Base-by-base conservation (phyloP, 495 filamentous ascomycete genomes). In the Neurospora intermedia region DNA sequence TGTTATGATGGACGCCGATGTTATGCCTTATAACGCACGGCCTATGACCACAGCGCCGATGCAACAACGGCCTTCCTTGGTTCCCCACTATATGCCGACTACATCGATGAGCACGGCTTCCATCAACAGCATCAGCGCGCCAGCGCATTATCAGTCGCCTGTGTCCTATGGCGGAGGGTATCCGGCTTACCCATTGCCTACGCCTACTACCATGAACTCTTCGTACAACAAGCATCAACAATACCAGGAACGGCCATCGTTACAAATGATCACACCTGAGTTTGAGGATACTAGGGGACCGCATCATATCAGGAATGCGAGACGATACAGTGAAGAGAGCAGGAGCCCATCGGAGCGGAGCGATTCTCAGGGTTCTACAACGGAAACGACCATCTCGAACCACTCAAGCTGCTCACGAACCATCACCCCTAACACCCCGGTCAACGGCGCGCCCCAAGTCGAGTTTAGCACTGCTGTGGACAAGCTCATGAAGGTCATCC, bases 401-500 rank as follows among this genome's bases (percentile, higher is more conserved):
- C 69, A 42, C 15, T 75, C 78, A 5, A 23, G 70, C 41, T 73
- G 71, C 23, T 48, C 75, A 2, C 81, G 78, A 74, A 77, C 72
- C 9, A 75, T 82, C 69, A 71, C 74, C 10, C 70, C 75, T 27
- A 82, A 80, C 48, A 69, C 73, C 4, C 74, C 78, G 6, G 74
- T 80, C 31, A 72, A 76, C 31, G 74, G 73, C 20, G 71, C 76
- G 9, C 46, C 74, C 8, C 78, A 90, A 23, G 77, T 89, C 66
- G 84, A 88, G 66, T 96, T 94, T 81, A 88, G 88, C 41, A 98
- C 94, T 1, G 88, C 92, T 70, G 90, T 98, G 62, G 95, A 98
- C 79, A 89, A 89, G n/a, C 81, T 98, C 46, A 96, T 97, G 93
- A 94, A 92, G 81, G 88, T 92, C 7, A 97, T 98, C 59, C 94